Evolutionary conservation across 495 filamentous ascomycete genomes (phyloP).

Genomic region (Staphylotrichum longicolle): DNA sequence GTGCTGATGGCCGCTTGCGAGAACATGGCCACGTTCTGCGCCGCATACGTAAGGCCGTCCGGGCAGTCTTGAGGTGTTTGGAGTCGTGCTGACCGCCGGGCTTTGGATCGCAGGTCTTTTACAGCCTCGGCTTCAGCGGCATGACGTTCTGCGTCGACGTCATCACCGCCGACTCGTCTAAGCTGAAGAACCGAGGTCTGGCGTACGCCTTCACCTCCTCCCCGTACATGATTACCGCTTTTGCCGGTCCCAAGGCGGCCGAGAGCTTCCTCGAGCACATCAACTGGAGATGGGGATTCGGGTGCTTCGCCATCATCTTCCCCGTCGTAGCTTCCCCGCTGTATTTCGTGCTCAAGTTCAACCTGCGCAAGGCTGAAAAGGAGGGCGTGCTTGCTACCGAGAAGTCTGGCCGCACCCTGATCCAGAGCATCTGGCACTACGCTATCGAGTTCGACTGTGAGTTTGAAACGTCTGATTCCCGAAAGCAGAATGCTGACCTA

Average conservation of each 20-base stretch:
- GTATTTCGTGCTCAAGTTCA: slow-evolving; percentile 45
- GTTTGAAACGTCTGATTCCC: neutral
- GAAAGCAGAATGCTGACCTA: neutral
- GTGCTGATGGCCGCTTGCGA: slow-evolving; percentile 33
- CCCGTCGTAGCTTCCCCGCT: slow-evolving; percentile 51
- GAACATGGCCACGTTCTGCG: slow-evolving; percentile 34
- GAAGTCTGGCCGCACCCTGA: slow-evolving; percentile 43
- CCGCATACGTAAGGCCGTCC: slow-evolving; percentile 8
- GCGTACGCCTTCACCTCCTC: slow-evolving; percentile 55
- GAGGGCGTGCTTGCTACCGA: slow-evolving; percentile 28
- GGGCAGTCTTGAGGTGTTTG: too few species aligned
- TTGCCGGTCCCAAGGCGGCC: slow-evolving; percentile 43
- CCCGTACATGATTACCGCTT: slow-evolving; percentile 58
- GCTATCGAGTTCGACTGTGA: slow-evolving; percentile 55
- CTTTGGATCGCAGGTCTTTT: slow-evolving; percentile 36
- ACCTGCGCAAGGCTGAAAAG: slow-evolving; percentile 51
- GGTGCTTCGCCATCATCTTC: slow-evolving; percentile 54
- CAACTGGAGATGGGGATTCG: slow-evolving; percentile 60
- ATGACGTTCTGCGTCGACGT: slow-evolving; percentile 53
- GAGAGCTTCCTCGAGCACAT: slow-evolving; percentile 38
- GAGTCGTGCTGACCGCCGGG: too few species aligned
- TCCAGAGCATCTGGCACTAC: slow-evolving; percentile 50
- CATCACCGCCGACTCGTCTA: slow-evolving; percentile 60
- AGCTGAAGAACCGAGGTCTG: slow-evolving; percentile 56
- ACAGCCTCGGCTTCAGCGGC: slow-evolving; percentile 40